Percentiles rank a stretch among this genome's conserved stretches.
Evolutionary conservation across 208 protist genomes (phyloP).

Genomic region (Acanthamoeba lenticulata): DNA sequence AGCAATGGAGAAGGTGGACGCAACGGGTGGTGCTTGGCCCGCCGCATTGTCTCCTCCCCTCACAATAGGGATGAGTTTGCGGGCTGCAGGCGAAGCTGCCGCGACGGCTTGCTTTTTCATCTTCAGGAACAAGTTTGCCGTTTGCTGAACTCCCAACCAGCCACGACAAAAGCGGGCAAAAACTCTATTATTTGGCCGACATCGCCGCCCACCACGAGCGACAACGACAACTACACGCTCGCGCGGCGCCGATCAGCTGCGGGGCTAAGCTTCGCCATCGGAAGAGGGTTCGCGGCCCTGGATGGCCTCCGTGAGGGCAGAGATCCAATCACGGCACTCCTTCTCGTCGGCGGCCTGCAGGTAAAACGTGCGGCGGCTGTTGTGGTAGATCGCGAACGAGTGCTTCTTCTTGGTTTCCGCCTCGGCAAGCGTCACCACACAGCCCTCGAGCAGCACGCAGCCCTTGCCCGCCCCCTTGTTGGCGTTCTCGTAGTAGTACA

Average conservation of each 20-base stretch:
- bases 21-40: not conserved
- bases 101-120: not conserved
- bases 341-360: conserved; percentile 6
- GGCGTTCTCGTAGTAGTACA: conserved; percentile 38
- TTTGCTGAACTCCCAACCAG: no score
- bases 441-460: conserved; percentile 11
- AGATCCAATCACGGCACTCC: not conserved
- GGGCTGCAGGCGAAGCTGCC: not conserved
- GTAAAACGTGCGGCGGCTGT: conserved; percentile 31
- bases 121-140: no score
- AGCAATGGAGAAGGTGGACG: not conserved
- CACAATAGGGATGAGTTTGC: not conserved
- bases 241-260: no score
- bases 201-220: no score
- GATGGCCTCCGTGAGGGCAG: not conserved
- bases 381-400: conserved; percentile 51
- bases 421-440: not conserved
- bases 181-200: no score
- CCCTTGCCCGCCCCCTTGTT: conserved; percentile 21
- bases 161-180: no score
- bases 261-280: no score
- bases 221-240: no score
- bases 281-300: no score
- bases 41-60: not conserved
- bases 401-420: conserved; percentile 32